Evolutionary conservation across 495 filamentous ascomycete genomes (phyloP), one percentile per base, ranked within the genome.

Genomic region (Viridothelium virens): DNA sequence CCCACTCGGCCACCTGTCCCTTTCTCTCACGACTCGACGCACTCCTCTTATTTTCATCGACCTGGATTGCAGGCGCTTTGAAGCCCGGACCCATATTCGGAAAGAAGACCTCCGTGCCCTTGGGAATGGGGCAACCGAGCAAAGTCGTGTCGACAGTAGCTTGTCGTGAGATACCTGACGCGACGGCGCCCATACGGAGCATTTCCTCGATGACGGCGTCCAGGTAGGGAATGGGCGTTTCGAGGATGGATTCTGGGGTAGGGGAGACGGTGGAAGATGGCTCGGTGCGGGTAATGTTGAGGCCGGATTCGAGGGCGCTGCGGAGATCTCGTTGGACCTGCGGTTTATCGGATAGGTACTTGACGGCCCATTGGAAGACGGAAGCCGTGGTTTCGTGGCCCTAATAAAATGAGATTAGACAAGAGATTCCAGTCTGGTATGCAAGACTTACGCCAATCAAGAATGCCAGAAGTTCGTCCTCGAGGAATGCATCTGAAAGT

Each of bases 181-280:
- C 65, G 12, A 61, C 65, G n/a, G 10, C 14, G 39, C 61, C 38
- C 33, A 56, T 63, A 12, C 68, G 39, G 11, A 46, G 44, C 0
- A 67, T 64, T 37, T 70, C 68, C 39, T 67, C 68, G 18, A 70
- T 67, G 5, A 14, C 16, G 2, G 68, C 65, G 25, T 70, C 68
- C 36, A 70, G 65, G 44, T 70, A 70, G 4, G 65, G 65, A n/a
- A 70, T 46, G 36, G 34, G 31, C 10, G 59, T 44, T 31, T 41
- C 9, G 3, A 37, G 38, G 61, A 69, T 67, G 6, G 63, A 59
- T 38, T 56, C 14, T 4, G 11, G 36, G 25, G 59, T 46, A 31
- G 68, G 68, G 25, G 25, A 0, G 25, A 25, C 25, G 25, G 25
- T 25, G 25, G 25, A 25, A 25, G 25, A 25, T 1, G 25, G 1